These are phyloP conservation scores for Bryoglossum gracile DNA, from an alignment of 495 filamentous ascomycete species.

Conservation along the genomic window DNA sequence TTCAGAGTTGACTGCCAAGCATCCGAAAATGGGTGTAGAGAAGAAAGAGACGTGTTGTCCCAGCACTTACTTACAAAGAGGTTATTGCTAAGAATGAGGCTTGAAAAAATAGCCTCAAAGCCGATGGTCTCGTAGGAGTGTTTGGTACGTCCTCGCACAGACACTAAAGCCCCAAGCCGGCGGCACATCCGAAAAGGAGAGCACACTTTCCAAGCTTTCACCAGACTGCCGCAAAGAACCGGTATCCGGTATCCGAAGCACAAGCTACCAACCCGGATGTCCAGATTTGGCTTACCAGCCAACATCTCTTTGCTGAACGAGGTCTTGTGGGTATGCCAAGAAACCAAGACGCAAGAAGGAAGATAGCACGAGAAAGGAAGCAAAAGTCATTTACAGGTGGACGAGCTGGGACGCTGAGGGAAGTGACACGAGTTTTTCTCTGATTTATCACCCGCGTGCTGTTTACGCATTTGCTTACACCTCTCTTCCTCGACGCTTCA, in stretches of 20 bases:
- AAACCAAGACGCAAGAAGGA: neutral
- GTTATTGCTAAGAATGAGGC: neutral
- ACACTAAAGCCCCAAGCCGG: neutral
- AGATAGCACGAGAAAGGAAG: neutral
- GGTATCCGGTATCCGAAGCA: neutral
- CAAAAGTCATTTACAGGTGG: neutral
- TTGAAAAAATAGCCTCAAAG: neutral
- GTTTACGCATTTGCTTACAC: neutral
- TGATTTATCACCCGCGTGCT: neutral
- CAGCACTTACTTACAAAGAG: neutral
- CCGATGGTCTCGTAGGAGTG: neutral
- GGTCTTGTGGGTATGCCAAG: neutral
- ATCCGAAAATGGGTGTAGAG: neutral
- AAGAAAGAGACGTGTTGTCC: neutral
- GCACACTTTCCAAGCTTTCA: conserved; percentile 2
- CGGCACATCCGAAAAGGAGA: conserved; percentile 1
- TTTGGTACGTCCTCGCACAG: neutral
- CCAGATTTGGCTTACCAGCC: neutral
- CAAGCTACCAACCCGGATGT: neutral
- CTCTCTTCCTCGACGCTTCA: neutral
- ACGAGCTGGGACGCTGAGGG: neutral
- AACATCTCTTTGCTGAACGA: neutral
- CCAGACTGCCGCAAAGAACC: neutral
- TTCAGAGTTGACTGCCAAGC: neutral
- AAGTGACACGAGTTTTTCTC: neutral